phyloP scores from a whole-genome alignment of 2,329 filamentous ascomycete species.

The Thelonectria rubi region DNA sequence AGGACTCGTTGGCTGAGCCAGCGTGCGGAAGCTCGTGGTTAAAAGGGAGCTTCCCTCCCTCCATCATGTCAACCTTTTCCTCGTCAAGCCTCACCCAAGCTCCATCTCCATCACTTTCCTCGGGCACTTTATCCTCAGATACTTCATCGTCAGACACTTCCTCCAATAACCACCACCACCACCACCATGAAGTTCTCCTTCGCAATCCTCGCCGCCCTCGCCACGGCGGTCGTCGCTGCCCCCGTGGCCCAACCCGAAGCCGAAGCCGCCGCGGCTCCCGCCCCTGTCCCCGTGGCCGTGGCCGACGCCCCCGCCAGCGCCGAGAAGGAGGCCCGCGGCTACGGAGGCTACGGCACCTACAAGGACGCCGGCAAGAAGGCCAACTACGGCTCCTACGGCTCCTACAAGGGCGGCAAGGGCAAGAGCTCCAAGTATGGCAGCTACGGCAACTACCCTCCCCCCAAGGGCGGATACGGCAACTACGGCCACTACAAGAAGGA shows the following conservation, averaged over 20 bases:
- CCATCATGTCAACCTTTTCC: neutral
- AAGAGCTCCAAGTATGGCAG: constrained; percentile 3
- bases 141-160: too few species aligned
- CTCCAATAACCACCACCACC: neutral
- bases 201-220: constrained; percentile 38
- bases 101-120: neutral
- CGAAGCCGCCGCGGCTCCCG: constrained; percentile 24
- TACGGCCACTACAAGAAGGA: constrained; percentile 10
- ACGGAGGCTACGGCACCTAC: constrained; percentile 17
- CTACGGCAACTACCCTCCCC: constrained; percentile 8
- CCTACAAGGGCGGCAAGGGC: constrained; percentile 2
- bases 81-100: constrained; percentile 9
- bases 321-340: constrained; percentile 20
- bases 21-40: neutral
- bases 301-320: constrained; percentile 17
- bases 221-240: constrained; percentile 39
- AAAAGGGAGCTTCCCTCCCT: constrained; percentile 1
- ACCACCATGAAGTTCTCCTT: constrained; percentile 45
- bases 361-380: constrained; percentile 10
- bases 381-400: constrained; percentile 29
- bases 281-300: constrained; percentile 9
- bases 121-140: neutral
- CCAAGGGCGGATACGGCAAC: constrained; percentile 11
- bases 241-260: constrained; percentile 35
- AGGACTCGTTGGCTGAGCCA: neutral